Evolutionary conservation across 2,329 filamentous ascomycete species (phyloP).

Genomic region (Grosmannia huntii): DNA sequence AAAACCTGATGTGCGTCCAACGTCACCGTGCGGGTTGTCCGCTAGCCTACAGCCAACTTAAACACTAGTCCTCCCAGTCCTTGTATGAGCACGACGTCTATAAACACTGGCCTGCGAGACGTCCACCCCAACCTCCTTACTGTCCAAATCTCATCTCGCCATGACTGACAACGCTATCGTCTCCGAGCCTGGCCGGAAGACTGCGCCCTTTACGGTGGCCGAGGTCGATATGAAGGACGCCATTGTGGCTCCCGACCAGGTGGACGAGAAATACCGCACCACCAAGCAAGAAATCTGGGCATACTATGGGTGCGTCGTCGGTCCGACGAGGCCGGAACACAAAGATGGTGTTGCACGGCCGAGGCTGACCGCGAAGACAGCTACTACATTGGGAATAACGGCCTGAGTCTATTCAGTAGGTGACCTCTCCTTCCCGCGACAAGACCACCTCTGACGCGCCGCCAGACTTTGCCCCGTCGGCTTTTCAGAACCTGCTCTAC

Average conservation of each 20-base stretch:
- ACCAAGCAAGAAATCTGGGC: constrained; percentile 1
- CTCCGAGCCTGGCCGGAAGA: not conserved
- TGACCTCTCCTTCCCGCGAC: not conserved
- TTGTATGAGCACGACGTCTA: not conserved
- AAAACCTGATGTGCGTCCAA: not conserved
- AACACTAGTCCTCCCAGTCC: not conserved
- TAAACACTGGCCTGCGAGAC: not conserved
- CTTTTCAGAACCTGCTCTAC: constrained; percentile 1
- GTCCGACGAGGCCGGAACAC: not conserved
- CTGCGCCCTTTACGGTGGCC: not conserved
- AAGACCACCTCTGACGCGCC: not conserved
- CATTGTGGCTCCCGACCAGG: not conserved
- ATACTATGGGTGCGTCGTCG: not conserved
- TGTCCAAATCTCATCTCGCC: not conserved
- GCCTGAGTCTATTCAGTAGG: not conserved
- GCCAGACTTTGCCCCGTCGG: constrained; percentile 2
- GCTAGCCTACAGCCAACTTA: not conserved
- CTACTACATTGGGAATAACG: constrained; percentile 3
- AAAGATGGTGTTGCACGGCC: too few species aligned
- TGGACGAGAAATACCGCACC: constrained; percentile 1
- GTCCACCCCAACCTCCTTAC: not conserved
- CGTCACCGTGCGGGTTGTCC: not conserved
- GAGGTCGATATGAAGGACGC: not conserved
- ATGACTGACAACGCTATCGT: not conserved
- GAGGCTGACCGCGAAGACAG: not conserved